These are phyloP conservation scores for Epichloe brachyelytri DNA, from an alignment of 2,329 filamentous ascomycete genomes.

Conservation along the genomic window DNA sequence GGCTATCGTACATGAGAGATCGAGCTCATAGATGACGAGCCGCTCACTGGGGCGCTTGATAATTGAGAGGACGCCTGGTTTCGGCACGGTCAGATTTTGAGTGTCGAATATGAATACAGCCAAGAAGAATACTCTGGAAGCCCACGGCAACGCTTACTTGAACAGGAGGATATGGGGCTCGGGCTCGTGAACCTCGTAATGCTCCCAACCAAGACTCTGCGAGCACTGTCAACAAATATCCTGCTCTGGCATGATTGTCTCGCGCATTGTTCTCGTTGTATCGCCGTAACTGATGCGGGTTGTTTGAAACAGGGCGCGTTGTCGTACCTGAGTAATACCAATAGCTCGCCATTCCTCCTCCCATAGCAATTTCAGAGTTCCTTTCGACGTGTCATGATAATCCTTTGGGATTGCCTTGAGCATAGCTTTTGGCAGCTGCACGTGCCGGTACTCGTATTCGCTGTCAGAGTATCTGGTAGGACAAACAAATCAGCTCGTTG, in stretches of 20 bases:
- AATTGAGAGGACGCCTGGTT: constrained; percentile 70
- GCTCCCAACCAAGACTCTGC: constrained; percentile 95
- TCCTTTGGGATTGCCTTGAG: constrained; percentile 92
- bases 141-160: constrained; percentile 49
- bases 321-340: constrained; percentile 82
- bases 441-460: constrained; percentile 93
- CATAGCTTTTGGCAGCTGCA: constrained; percentile 96
- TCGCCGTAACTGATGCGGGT: neutral
- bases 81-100: neutral
- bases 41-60: constrained; percentile 52
- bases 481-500: constrained; percentile 1
- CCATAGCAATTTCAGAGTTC: constrained; percentile 91
- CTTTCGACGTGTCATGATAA: constrained; percentile 79
- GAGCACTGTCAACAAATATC: neutral
- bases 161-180: constrained; percentile 97
- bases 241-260: neutral
- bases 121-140: neutral
- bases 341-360: constrained; percentile 97
- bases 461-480: constrained; percentile 70
- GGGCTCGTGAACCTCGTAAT: constrained; percentile 97
- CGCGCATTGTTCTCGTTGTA: neutral
- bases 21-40: constrained; percentile 2
- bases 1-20: constrained; percentile 13
- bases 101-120: neutral
- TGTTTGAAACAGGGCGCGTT: neutral